A percentile compares a stretch with the other conserved stretches of the same genome.
phyloP scores from a whole-genome alignment of 163 green algal species.

The Coccomyxa subellipsoidea region DNA sequence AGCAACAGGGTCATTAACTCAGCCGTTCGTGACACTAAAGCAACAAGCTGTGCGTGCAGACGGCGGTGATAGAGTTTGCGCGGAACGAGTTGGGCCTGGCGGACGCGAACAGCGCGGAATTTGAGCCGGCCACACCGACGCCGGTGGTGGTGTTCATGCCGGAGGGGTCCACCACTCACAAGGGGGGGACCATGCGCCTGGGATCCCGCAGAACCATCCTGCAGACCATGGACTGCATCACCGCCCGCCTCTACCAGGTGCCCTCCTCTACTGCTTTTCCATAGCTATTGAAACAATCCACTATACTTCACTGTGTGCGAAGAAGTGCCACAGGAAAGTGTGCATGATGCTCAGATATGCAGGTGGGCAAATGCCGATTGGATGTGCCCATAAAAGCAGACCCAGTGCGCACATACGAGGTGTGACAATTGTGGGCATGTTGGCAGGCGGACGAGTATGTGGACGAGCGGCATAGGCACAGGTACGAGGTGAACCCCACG shows the following conservation, averaged over 20 bases:
- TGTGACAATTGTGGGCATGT: not conserved
- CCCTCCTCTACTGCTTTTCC: not conserved
- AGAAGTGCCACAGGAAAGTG: no score
- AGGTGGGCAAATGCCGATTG: no score
- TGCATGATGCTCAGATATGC: no score
- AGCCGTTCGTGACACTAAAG: no score
- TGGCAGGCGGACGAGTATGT: constrained; percentile 61
- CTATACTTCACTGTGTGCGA: no score
- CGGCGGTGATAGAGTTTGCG: constrained; percentile 97
- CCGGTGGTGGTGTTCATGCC: constrained; percentile 94
- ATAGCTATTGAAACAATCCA: no score
- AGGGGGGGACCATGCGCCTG: constrained; percentile 98
- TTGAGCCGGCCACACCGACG: constrained; percentile 71
- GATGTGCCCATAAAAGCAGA: no score
- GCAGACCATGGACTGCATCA: constrained; percentile 86
- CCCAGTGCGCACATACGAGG: no score
- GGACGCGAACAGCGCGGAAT: constrained; percentile 92
- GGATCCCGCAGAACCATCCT: constrained; percentile 78
- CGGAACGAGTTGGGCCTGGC: constrained; percentile 83
- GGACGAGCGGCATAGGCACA: constrained; percentile 93
- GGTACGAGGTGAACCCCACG: constrained; percentile 98
- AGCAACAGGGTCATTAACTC: no score
- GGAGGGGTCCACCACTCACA: constrained; percentile 80
- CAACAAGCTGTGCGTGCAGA: no score
- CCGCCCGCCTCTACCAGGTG: constrained; percentile 90